Evolutionary conservation across 768 basidiomycete species (phyloP).

Genomic region (Boletus bicolor): DNA sequence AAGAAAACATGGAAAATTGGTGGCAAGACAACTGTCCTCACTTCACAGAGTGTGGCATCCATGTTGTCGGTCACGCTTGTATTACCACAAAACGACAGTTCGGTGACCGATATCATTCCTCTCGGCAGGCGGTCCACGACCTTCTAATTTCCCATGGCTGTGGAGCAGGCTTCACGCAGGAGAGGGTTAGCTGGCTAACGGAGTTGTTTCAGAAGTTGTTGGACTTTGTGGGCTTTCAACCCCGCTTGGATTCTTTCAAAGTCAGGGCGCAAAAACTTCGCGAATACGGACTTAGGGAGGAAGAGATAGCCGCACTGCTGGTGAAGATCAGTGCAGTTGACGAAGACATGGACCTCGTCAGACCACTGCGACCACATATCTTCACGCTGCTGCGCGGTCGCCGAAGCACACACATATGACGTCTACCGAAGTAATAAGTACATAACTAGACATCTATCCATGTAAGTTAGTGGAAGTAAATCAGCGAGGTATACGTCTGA

Average conservation of each 20-base stretch:
- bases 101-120: constrained; percentile 23
- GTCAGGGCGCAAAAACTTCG: constrained; percentile 25
- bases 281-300: constrained; percentile 25
- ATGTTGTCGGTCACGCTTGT: constrained; percentile 30
- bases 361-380: background rate
- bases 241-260: constrained; percentile 21
- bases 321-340: constrained; percentile 23
- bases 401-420: constrained; percentile 8
- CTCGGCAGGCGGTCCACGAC: constrained; percentile 21
- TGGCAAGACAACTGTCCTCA: constrained; percentile 28
- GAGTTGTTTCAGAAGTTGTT: constrained; percentile 24
- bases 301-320: constrained; percentile 20
- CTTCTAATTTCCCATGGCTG: constrained; percentile 19
- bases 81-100: constrained; percentile 33
- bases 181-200: constrained; percentile 24
- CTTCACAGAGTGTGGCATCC: constrained; percentile 23
- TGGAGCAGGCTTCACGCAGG: constrained; percentile 20
- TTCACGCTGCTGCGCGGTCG: constrained; percentile 10
- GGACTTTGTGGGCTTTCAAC: constrained; percentile 21
- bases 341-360: constrained; percentile 16
- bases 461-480: constrained; percentile 6
- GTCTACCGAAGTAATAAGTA: constrained; percentile 5
- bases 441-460: background rate
- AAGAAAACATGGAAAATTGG: constrained; percentile 36
- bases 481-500: background rate